Conservation (phyloP, 768 basidiomycete species). For the Hirschioporus abietinus region DNA sequence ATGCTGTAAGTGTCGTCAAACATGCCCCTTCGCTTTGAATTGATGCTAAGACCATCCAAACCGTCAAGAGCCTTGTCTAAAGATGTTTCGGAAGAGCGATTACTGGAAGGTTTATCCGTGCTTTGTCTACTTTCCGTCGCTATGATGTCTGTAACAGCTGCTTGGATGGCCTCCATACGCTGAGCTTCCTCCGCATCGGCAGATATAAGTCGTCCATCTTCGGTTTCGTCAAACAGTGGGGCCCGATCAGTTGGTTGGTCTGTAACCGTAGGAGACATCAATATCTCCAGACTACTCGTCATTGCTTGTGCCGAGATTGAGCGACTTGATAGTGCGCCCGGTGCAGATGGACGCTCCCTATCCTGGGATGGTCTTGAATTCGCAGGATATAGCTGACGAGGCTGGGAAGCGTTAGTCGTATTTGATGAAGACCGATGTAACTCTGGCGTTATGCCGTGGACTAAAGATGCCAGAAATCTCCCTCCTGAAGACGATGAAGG, state of each 20-base stretch:
- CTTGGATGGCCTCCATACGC: slow-evolving; percentile 94
- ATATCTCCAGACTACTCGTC: slow-evolving; percentile 59
- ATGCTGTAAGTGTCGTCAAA: slow-evolving; percentile 34
- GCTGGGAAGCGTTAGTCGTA: slow-evolving; percentile 26
- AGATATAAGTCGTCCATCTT: slow-evolving; percentile 45
- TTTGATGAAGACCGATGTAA: slow-evolving; percentile 32
- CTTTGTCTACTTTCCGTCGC: slow-evolving; percentile 62
- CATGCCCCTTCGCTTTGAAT: slow-evolving; percentile 37
- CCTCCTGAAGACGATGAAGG: slow-evolving; percentile 6
- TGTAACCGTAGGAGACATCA: slow-evolving; percentile 63
- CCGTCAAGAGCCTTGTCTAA: slow-evolving; percentile 26
- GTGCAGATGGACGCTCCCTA: slow-evolving; percentile 24
- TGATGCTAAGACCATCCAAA: slow-evolving; percentile 34
- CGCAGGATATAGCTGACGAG: slow-evolving; percentile 19
- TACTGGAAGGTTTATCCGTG: slow-evolving; percentile 11
- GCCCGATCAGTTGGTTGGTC: slow-evolving; percentile 53
- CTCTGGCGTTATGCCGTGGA: slow-evolving; percentile 2
- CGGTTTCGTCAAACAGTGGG: slow-evolving; percentile 78
- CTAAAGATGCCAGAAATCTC: background rate
- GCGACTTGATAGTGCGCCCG: background rate
- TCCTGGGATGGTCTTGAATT: slow-evolving; percentile 18
- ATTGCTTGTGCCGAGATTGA: background rate
- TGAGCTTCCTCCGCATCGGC: slow-evolving; percentile 67
- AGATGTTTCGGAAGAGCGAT: slow-evolving; percentile 10
- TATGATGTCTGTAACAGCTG: slow-evolving; percentile 94